These are phyloP conservation scores for Hypoxylon cercidicola DNA, from an alignment of 495 filamentous ascomycete species.

Conservation along the genomic window DNA sequence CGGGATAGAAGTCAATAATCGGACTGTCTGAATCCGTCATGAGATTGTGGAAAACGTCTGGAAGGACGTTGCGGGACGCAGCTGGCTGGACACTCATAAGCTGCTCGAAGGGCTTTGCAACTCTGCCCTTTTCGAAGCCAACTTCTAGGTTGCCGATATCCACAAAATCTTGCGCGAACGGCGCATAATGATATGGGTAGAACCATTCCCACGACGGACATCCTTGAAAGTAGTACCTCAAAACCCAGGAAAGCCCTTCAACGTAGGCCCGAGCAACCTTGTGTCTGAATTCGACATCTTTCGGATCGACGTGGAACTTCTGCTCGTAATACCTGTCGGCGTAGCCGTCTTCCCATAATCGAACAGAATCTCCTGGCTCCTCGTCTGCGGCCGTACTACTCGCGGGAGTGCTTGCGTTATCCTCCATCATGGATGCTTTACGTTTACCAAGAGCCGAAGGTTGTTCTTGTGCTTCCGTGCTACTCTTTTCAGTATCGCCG, in stretches of 20 bases:
- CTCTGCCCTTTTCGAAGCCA: slow-evolving; percentile 83
- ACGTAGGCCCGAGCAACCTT: slow-evolving; percentile 93
- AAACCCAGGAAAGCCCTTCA: slow-evolving; percentile 98
- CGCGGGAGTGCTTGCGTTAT: slow-evolving; percentile 61
- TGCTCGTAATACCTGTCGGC: slow-evolving; percentile 96
- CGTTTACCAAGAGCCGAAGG: slow-evolving; percentile 63
- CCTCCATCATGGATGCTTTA: slow-evolving; percentile 67
- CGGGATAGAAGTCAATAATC: slow-evolving; percentile 97
- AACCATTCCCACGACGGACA: slow-evolving; percentile 99
- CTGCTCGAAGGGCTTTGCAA: slow-evolving; percentile 95
- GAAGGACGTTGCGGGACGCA: slow-evolving; percentile 89
- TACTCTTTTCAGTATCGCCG: slow-evolving; percentile 28
- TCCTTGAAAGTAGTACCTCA: slow-evolving; percentile 97
- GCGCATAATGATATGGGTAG: slow-evolving; percentile 98
- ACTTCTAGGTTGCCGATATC: slow-evolving; percentile 82
- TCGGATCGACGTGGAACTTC: slow-evolving; percentile 88
- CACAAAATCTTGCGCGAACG: slow-evolving; percentile 94
- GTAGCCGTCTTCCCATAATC: slow-evolving; percentile 95
- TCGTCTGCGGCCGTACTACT: slow-evolving; percentile 56
- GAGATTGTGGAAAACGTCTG: slow-evolving; percentile 82
- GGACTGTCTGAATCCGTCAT: slow-evolving; percentile 89
- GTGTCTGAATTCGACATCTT: slow-evolving; percentile 86
- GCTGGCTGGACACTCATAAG: slow-evolving; percentile 98
- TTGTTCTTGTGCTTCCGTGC: slow-evolving; percentile 40
- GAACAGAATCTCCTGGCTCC: slow-evolving; percentile 77